Conservation (phyloP, 257 asterid species). For the Primulina eburnea region DNA sequence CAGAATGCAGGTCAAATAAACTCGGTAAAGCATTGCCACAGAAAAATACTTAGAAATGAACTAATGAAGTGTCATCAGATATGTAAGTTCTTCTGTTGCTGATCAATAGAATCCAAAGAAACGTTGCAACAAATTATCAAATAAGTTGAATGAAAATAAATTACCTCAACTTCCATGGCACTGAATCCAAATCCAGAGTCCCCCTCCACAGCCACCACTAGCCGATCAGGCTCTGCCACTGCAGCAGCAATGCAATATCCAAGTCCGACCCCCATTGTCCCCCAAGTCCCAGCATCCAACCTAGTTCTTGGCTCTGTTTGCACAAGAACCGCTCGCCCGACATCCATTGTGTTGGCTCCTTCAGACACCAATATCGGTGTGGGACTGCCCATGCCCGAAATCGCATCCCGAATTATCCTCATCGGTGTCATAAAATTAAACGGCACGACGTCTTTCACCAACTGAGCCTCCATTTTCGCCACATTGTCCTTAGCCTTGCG, state of each 20-base stretch:
- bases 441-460: slow-evolving; percentile 74
- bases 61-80: background rate
- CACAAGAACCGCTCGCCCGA: slow-evolving; percentile 76
- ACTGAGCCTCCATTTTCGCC: slow-evolving; percentile 74
- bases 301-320: slow-evolving; percentile 90
- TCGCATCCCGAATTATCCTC: slow-evolving; percentile 89
- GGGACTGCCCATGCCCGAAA: slow-evolving; percentile 58
- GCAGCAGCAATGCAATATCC: slow-evolving; percentile 99
- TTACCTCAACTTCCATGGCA: slow-evolving; percentile 96
- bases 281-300: slow-evolving; percentile 98
- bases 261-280: slow-evolving; percentile 97
- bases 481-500: slow-evolving; percentile 76
- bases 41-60: slow-evolving; percentile 1
- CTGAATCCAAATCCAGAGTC: slow-evolving; percentile 97
- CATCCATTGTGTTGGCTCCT: slow-evolving; percentile 94
- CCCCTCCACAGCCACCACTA: slow-evolving; percentile 96
- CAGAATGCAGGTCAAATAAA: background rate
- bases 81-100: background rate
- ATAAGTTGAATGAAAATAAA: slow-evolving; percentile 11
- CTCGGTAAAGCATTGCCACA: background rate
- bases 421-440: slow-evolving; percentile 83
- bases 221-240: slow-evolving; percentile 74
- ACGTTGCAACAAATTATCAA: background rate
- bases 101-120: background rate
- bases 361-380: slow-evolving; percentile 82